Percentiles rank a stretch among this genome's conserved stretches.
Evolutionary conservation across 108 stramenopile genomes (phyloP).

Genomic region (Fistulifera solaris): DNA sequence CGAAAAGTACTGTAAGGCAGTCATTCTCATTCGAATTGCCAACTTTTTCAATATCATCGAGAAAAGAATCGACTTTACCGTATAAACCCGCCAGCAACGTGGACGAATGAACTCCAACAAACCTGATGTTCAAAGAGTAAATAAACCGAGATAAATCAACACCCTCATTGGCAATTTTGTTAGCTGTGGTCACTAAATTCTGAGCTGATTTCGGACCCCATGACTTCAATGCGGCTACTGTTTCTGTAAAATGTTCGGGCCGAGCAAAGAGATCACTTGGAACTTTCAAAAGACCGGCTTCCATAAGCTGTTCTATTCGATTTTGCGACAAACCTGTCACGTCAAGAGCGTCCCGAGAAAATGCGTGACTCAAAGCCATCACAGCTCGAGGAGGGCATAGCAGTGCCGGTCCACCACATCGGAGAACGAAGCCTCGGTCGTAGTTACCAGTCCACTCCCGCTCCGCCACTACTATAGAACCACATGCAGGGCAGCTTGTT

Average conservation of each 20-base stretch:
- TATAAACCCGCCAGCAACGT: constrained; percentile 51
- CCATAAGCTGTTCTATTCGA: constrained; percentile 51
- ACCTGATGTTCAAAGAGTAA: constrained; percentile 64
- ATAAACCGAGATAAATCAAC: constrained; percentile 59
- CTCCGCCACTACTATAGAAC: constrained; percentile 41
- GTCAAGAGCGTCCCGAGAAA: constrained; percentile 68
- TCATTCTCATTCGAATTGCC: background rate
- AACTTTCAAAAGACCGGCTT: constrained; percentile 33
- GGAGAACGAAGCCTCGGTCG: constrained; percentile 51
- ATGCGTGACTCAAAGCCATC: constrained; percentile 57
- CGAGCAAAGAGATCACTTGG: constrained; percentile 61
- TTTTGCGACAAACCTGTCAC: constrained; percentile 69
- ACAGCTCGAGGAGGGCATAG: constrained; percentile 70
- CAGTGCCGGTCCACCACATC: constrained; percentile 67
- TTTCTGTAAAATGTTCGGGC: constrained; percentile 14
- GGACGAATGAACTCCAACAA: constrained; percentile 61
- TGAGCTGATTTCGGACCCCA: constrained; percentile 69
- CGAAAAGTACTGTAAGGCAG: constrained; percentile 13
- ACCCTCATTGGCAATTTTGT: constrained; percentile 32
- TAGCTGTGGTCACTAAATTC: constrained; percentile 38
- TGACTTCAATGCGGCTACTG: constrained; percentile 42
- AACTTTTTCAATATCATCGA: constrained; percentile 11
- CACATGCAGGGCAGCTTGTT: constrained; percentile 61
- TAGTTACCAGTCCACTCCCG: constrained; percentile 9
- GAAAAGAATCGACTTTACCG: constrained; percentile 41